Evolutionary conservation across 2,329 filamentous ascomycete species (phyloP), one percentile per base, ranked within the genome.

Genomic region (Sporothrix sp.): DNA sequence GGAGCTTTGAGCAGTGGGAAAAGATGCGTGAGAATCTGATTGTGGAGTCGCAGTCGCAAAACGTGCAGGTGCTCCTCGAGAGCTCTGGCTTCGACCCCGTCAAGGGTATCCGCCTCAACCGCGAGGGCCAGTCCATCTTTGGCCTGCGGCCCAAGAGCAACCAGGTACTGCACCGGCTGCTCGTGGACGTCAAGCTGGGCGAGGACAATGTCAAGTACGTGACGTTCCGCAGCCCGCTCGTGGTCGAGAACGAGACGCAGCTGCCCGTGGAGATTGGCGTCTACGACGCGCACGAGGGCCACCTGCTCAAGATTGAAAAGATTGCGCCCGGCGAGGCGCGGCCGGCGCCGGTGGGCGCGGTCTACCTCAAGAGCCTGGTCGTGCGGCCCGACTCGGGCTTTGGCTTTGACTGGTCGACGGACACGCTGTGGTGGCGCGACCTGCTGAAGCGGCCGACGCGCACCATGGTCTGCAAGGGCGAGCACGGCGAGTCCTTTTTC

Each of bases 131-230:
- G 63, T 84, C 83, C 42, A 66, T 97, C 20, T 98, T 95, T 69
- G 87, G 85, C 46, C 74, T 98, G 40, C 85, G 87, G 52, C 93
- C 94, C 2, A 87, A 89, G 64, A 84, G 88, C 54, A 85, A 95
- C 60, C 78, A 85, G 52, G 76, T 95, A 3, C 75, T 91, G 56
- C 94, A 98, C 65, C 85, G 90, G 20, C 77, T 98, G 16, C 80
- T 97, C 21, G 90, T 97, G 0, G 93, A 98, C 52, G 85, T 98
- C 48, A 87, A 80, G 48, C 75, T 98, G 21, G 93, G 89, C n/a
- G 71, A 80, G 1, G 91, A 98, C 70, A 97, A 97, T 61, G 87
- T 98, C 69, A 98, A 98, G 70, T 94, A 95, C 64, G 94, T 98
- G 61, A 98, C 90, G 1, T 82, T 98, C 61, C 81, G 93, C 23